Conservation (phyloP, 2,329 filamentous ascomycete genomes). For the Aspergillus sp. region DNA sequence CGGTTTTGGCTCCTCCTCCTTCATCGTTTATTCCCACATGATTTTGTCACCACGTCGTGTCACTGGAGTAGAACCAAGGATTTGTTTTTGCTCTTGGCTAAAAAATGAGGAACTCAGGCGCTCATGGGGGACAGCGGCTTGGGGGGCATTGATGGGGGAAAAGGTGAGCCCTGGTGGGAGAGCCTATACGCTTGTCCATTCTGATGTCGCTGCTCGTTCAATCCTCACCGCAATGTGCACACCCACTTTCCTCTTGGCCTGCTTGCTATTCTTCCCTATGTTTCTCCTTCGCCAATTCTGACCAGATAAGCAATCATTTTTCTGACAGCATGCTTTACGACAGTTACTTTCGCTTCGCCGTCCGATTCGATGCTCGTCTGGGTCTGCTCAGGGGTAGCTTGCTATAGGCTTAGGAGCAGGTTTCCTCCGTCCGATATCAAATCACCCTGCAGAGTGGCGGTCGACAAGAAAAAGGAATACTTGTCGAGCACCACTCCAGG, state of each 20-base stretch:
- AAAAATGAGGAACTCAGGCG: not conserved
- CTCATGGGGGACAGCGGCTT: not conserved
- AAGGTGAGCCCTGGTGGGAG: not conserved
- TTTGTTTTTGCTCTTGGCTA: not conserved
- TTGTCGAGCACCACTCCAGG: conserved; percentile 3
- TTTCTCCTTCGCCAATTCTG: not conserved
- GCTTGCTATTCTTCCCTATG: not conserved
- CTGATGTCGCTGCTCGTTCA: not conserved
- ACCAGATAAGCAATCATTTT: not conserved
- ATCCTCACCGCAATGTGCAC: not conserved
- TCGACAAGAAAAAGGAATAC: conserved; percentile 2
- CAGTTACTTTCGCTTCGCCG: not conserved
- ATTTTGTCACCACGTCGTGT: not conserved
- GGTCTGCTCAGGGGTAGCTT: not conserved
- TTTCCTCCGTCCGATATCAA: not conserved
- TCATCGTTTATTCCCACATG: not conserved
- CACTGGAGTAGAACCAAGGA: not conserved
- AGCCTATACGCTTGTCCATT: not conserved
- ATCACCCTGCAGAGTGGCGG: not conserved
- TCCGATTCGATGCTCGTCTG: not conserved
- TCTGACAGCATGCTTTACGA: conserved; percentile 4
- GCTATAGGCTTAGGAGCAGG: not conserved
- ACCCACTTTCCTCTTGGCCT: not conserved
- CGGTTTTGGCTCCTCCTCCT: not conserved
- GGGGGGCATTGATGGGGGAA: not conserved